A percentile compares a stretch with the other conserved stretches of the same genome.
Evolutionary conservation across 441 rosid genomes (phyloP).

Genomic region (Euphorbia schlechtendalii): DNA sequence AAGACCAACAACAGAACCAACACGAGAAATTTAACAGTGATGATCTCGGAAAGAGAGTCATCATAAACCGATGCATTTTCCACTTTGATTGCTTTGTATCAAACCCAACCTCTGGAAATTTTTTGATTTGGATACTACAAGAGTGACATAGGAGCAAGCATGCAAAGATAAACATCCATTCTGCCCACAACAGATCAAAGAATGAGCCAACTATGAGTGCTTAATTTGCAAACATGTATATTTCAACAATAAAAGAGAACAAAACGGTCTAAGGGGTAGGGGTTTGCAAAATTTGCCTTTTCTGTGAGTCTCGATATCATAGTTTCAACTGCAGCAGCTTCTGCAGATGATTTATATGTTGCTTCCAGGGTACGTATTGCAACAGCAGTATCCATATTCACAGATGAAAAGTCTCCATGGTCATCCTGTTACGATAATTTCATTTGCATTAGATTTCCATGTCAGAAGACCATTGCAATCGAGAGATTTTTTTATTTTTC

Average conservation of each 20-base stretch:
- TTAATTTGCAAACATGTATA: neutral
- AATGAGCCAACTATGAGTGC: neutral
- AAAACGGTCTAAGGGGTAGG: neutral
- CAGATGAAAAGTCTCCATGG: conserved; percentile 94
- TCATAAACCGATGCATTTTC: neutral
- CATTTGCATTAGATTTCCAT: conserved; percentile 8
- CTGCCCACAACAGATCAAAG: neutral
- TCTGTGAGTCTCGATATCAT: conserved; percentile 76
- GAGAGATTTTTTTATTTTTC: neutral
- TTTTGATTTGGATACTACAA: neutral
- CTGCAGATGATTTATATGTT: conserved; percentile 88
- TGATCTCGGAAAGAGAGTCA: neutral
- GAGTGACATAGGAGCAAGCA: neutral
- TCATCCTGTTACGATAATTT: conserved; percentile 55
- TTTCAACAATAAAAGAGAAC: neutral
- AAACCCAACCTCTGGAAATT: neutral
- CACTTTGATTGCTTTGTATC: neutral
- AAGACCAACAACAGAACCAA: no score
- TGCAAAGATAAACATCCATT: neutral
- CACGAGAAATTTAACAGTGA: neutral
- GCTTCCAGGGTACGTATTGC: conserved; percentile 97
- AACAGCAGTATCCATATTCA: conserved; percentile 99
- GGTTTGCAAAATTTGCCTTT: conserved; percentile 39
- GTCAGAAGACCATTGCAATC: neutral
- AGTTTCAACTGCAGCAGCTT: conserved; percentile 86